Base-by-base conservation (phyloP, 1,284 basidiomycete species). In the Microbotryum scabiosae region DNA sequence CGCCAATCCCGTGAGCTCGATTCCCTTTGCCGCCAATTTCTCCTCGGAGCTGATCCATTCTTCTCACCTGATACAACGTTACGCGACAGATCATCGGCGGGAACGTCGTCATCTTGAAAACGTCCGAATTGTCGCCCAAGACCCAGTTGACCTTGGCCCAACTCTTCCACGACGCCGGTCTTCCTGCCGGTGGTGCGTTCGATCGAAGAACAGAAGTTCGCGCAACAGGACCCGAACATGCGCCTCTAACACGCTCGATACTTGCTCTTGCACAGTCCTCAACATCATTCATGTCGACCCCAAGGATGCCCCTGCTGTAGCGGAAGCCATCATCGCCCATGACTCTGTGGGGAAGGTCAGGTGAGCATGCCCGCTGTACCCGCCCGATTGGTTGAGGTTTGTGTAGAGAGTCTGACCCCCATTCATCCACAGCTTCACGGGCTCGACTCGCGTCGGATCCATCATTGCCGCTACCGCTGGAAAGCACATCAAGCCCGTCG, bases 271-370 rank as follows among this genome's bases (percentile, higher is more conserved):
- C 36, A 41, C 36, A 41, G 83, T 84, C 2, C 68, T 85, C 21
- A 84, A 84, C 64, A 79, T 81, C 54, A 68, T 86, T 5, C 80
- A 83, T 23, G 80, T 81, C 63, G 79, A 80, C 0, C 75, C 76
- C 12, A 73, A 80, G 47, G 76, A 77, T 47, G 77, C 80, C 0
- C 78, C 81, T 0, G 70, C 71, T 1, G 73, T 41, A 10, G 36
- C 79, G 2, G 75, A 80, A 8, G 79, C 82, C 53, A 76, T 85
- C 47, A 84, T 85, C 61, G 79, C 78, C 0, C 76, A 84, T 73
- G 79, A 80, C 1, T 70, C 75, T 20, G 77, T 86, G 9, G 76
- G 79, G 55, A 75, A 76, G 60, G 68, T 78, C 66, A 79, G 78
- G 67, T 72, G 51, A 25, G 21, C 49, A 21, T 21, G 44, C 30